A percentile compares a stretch with the other conserved stretches of the same genome.
Conservation (phyloP, 768 basidiomycete genomes). For the Tephrocybe sp. region DNA sequence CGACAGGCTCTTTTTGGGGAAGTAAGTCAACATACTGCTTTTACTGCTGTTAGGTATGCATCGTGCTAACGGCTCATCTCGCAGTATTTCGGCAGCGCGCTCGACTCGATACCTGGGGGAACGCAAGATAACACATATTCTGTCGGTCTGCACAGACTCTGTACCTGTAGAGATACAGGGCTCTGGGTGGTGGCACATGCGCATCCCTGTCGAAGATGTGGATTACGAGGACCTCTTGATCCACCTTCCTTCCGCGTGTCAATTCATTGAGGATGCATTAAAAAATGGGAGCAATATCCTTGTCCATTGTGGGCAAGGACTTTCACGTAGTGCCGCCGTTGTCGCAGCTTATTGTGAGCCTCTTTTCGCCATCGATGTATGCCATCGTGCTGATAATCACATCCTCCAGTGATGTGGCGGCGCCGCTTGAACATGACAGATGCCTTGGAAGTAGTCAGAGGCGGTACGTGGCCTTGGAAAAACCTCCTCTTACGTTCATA, state of each 20-base stretch:
- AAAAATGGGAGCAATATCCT: slow-evolving; percentile 58
- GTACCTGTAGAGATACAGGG: slow-evolving; percentile 71
- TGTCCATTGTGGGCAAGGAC: slow-evolving; percentile 67
- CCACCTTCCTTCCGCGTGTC: slow-evolving; percentile 62
- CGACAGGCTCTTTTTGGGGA: slow-evolving; percentile 69
- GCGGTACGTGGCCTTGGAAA: slow-evolving; percentile 36
- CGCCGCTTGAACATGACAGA: slow-evolving; percentile 56
- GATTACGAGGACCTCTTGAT: slow-evolving; percentile 71
- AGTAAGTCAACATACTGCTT: no score
- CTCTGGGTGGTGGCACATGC: slow-evolving; percentile 68
- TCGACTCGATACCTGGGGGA: slow-evolving; percentile 72
- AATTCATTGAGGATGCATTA: slow-evolving; percentile 65
- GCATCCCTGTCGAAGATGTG: slow-evolving; percentile 69
- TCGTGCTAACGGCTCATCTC: slow-evolving; percentile 19
- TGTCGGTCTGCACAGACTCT: slow-evolving; percentile 73
- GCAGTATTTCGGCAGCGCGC: slow-evolving; percentile 66
- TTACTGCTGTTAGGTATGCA: no score
- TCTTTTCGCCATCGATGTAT: background rate
- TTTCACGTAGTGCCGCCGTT: slow-evolving; percentile 68
- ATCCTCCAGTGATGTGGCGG: slow-evolving; percentile 64
- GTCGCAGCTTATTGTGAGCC: slow-evolving; percentile 77
- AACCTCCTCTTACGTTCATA: background rate
- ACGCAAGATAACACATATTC: slow-evolving; percentile 74
- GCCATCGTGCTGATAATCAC: slow-evolving; percentile 4
- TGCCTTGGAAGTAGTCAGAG: slow-evolving; percentile 60